These are phyloP conservation scores for Serendipita sp. DNA, from an alignment of 768 basidiomycete genomes.

Conservation along the genomic window DNA sequence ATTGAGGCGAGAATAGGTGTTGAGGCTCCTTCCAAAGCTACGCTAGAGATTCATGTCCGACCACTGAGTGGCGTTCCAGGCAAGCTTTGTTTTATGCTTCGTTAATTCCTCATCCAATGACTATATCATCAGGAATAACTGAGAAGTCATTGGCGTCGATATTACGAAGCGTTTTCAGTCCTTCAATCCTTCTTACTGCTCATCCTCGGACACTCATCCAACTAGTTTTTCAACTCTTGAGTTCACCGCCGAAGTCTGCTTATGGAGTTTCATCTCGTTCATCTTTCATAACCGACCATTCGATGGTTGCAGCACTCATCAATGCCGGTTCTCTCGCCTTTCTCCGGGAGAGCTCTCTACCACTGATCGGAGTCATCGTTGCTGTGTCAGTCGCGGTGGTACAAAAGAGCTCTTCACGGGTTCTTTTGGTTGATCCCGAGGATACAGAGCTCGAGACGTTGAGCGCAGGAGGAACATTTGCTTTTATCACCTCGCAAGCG, in stretches of 20 bases:
- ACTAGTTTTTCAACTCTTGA: constrained; percentile 54
- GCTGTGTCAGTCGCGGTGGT: constrained; percentile 41
- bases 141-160: constrained; percentile 41
- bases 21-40: constrained; percentile 57
- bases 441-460: constrained; percentile 27
- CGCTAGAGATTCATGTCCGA: constrained; percentile 58
- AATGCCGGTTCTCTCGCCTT: constrained; percentile 58
- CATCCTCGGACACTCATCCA: constrained; percentile 64
- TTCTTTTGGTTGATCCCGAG: constrained; percentile 38
- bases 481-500: constrained; percentile 30
- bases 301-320: constrained; percentile 45
- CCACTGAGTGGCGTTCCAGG: constrained; percentile 53
- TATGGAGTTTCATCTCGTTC: constrained; percentile 6
- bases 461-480: constrained; percentile 46
- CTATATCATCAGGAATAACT: constrained; percentile 29
- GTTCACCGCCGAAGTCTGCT: constrained; percentile 10
- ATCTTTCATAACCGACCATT: constrained; percentile 21
- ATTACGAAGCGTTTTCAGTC: constrained; percentile 42
- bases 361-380: constrained; percentile 60
- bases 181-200: constrained; percentile 46
- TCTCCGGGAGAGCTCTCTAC: constrained; percentile 51
- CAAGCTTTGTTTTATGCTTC: constrained; percentile 7
- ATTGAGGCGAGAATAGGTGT: constrained; percentile 54
- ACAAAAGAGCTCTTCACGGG: constrained; percentile 12
- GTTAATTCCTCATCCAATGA: neutral